A percentile compares a stretch with the other conserved stretches of the same genome.
phyloP scores from a whole-genome alignment of 2,329 filamentous ascomycete genomes.

The Thielaviopsis ethacetica region DNA sequence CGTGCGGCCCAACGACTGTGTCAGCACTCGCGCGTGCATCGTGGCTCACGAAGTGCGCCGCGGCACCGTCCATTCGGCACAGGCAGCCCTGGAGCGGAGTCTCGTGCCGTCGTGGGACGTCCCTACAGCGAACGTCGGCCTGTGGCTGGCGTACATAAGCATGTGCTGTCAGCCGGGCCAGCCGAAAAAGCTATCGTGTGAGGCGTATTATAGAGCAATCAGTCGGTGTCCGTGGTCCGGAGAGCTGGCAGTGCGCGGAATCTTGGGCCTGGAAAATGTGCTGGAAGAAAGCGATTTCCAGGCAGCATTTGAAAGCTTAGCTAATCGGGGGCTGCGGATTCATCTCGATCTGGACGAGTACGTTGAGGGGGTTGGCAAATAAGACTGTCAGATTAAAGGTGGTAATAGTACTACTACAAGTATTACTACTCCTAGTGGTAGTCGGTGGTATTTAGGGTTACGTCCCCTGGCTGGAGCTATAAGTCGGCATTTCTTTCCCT shows the following conservation, averaged over 20 bases:
- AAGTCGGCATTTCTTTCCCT: background rate
- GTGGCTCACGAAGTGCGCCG: constrained; percentile 32
- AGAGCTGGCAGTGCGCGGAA: constrained; percentile 34
- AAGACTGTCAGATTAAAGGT: background rate
- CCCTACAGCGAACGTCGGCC: constrained; percentile 19
- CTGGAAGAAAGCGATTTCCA: constrained; percentile 33
- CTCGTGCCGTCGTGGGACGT: constrained; percentile 25
- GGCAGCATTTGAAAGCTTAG: constrained; percentile 31
- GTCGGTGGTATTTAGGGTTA: background rate
- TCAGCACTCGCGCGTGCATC: constrained; percentile 31
- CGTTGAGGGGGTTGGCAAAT: background rate
- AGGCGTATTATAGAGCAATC: constrained; percentile 31
- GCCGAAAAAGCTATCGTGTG: constrained; percentile 25
- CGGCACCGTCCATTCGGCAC: constrained; percentile 33
- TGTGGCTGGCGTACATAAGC: constrained; percentile 36
- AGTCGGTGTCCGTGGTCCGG: constrained; percentile 34
- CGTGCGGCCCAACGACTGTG: constrained; percentile 22
- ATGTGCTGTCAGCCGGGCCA: constrained; percentile 27
- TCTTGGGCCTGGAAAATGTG: constrained; percentile 25
- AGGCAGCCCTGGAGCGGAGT: constrained; percentile 36
- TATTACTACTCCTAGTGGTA: background rate
- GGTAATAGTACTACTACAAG: background rate
- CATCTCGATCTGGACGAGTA: constrained; percentile 36
- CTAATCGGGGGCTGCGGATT: constrained; percentile 31
- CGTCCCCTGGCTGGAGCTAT: background rate